Conservation (phyloP, 768 basidiomycete species). For the Hemileccinum rubropunctum region DNA sequence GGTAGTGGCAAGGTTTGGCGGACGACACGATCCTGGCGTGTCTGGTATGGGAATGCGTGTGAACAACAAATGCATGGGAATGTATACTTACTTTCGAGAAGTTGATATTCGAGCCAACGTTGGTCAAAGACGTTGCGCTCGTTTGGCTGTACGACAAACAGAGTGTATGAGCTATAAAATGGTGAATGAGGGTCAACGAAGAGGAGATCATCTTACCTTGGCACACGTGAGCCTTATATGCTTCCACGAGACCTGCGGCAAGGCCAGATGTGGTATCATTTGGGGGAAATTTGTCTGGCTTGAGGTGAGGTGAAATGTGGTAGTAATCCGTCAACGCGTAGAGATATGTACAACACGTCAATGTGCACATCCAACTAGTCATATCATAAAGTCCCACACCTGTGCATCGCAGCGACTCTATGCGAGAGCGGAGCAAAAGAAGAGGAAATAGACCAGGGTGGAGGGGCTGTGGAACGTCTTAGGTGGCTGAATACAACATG, state of each 20-base stretch:
- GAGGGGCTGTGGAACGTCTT: too few species aligned
- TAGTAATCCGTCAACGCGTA: conserved; percentile 65
- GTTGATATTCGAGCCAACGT: conserved; percentile 80
- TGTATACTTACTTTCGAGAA: conserved; percentile 74
- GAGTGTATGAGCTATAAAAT: conserved; percentile 47
- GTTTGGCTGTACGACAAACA: conserved; percentile 86
- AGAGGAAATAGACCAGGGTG: conserved; percentile 85
- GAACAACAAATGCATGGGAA: background rate
- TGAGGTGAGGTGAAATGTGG: conserved; percentile 50
- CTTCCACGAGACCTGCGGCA: conserved; percentile 73
- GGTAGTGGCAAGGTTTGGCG: conserved; percentile 66
- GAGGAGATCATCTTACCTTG: conserved; percentile 38
- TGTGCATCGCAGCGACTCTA: conserved; percentile 66
- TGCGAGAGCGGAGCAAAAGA: conserved; percentile 85
- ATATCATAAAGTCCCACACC: conserved; percentile 69
- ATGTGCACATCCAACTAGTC: too few species aligned
- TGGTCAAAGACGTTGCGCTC: conserved; percentile 98
- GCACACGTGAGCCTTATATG: conserved; percentile 69
- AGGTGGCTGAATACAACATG: too few species aligned
- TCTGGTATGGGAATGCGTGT: conserved; percentile 36
- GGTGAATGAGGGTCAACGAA: background rate
- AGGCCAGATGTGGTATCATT: conserved; percentile 74
- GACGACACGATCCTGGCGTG: conserved; percentile 61
- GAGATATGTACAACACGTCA: conserved; percentile 54
- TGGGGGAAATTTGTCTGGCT: conserved; percentile 56